Evolutionary conservation across 225 moss, liverwort and hornwort species (phyloP).

Genomic region (Anthoceros angustus): DNA sequence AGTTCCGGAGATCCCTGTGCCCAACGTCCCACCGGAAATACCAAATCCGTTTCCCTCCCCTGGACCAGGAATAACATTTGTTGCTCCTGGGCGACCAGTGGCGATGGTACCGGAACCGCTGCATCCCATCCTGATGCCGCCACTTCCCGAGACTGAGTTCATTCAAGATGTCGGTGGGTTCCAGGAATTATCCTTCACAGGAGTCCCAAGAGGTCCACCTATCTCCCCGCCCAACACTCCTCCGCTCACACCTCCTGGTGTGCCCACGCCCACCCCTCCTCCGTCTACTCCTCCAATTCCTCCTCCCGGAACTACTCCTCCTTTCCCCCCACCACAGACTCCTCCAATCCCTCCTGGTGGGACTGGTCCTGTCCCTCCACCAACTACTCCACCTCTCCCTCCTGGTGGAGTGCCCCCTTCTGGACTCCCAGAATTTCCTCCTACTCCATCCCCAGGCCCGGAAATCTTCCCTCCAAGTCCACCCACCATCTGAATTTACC

Average conservation of each 20-base stretch:
- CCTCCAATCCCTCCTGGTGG: conserved; percentile 29
- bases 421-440: conserved; percentile 7
- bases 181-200: background rate
- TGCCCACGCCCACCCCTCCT: conserved; percentile 15
- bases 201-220: conserved; percentile 25
- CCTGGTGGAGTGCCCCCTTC: conserved; percentile 12
- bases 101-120: background rate
- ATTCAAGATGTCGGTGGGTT: background rate
- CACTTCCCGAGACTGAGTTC: background rate
- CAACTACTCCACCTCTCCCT: conserved; percentile 17
- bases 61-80: background rate
- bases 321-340: conserved; percentile 19
- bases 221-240: conserved; percentile 29
- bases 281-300: conserved; percentile 10
- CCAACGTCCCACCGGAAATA: background rate
- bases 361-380: conserved; percentile 28
- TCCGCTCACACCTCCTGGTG: conserved; percentile 5
- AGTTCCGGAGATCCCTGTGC: conserved; percentile 11
- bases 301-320: conserved; percentile 11
- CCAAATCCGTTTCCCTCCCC: conserved; percentile 9
- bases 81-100: background rate
- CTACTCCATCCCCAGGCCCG: background rate
- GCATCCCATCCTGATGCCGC: background rate
- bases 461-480: background rate
- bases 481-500: background rate